Evolutionary conservation across 2,329 filamentous ascomycete species (phyloP), one percentile per base, ranked within the genome.

Genomic region (Monosporascus sp.): DNA sequence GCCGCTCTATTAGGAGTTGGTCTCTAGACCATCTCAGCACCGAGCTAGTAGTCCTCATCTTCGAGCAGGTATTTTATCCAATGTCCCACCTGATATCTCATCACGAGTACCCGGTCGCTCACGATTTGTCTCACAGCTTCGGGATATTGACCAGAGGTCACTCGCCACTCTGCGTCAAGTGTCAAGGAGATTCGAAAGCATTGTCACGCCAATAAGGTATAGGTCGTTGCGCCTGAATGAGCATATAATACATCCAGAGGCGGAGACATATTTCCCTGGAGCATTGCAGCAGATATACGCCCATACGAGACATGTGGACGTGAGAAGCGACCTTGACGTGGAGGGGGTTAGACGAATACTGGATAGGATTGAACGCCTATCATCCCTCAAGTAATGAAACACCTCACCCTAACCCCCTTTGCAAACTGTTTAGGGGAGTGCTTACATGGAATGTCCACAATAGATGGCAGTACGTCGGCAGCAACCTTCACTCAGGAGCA

Each of bases 131-230:
- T 55, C 52, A 7, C 51, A 78, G 75, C 67, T 78, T 51, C 64
- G 68, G 53, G 68, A 72, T 41, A 61, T 72, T 52, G 72, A 76
- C 52, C 37, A 52, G 11, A 49, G 54, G 26, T 67, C 73, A 14
- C 57, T 76, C 37, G 62, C 64, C 20, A 56, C 59, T 38, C 63
- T 66, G 50, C 72, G 75, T n/a, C 59, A 67, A 49, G 59, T 73
- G 22, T 78, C 71, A 40, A 68, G 60, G 49, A 66, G 70, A 37
- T 69, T 78, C 47, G 64, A 76, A 51, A 65, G 66, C 17, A 70
- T 78, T 41, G 68, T 70, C 40, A 74, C 70, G 11, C 76, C 76
- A 0, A 69, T 78, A 22, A 61, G 66, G 40, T 79, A 77, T 59
- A 67, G 68, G 35, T 65, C 61, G 8, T 51, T 78, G 22, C 60